These are phyloP conservation scores for Durusdinium trenchii DNA, from an alignment of 73 alveolate species.

Conservation along the genomic window DNA sequence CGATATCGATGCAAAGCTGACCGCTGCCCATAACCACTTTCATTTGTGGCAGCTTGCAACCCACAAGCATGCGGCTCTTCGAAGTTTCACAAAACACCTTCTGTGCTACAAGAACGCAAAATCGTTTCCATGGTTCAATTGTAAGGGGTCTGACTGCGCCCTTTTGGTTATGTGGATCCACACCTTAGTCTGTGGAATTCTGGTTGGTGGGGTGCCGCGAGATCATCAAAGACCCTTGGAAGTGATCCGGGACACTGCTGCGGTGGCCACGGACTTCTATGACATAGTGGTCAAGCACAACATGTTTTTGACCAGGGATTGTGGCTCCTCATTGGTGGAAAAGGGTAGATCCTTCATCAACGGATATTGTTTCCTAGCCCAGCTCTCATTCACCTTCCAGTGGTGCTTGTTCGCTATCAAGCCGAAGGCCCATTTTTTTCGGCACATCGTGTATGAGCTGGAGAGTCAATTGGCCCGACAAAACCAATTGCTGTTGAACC, in stretches of 20 bases:
- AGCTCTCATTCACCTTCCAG: neutral
- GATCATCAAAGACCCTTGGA: neutral
- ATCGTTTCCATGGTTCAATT: neutral
- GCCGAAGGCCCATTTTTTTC: slow-evolving; percentile 34
- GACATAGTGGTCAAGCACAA: neutral
- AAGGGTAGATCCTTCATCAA: neutral
- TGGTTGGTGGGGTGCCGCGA: too few relatives aligned
- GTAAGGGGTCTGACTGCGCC: neutral
- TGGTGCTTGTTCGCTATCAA: neutral
- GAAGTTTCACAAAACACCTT: neutral
- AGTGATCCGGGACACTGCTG: neutral
- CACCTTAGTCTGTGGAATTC: neutral
- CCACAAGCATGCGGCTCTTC: neutral
- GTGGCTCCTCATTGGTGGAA: neutral
- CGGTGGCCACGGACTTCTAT: neutral
- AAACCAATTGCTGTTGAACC: neutral
- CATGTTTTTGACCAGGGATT: neutral
- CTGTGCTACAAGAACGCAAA: neutral
- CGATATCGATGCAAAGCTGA: neutral
- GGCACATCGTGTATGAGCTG: neutral
- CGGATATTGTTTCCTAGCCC: neutral
- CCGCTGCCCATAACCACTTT: neutral
- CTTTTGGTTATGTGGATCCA: neutral
- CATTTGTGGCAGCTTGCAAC: neutral
- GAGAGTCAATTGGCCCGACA: neutral